Base-by-base conservation (phyloP, 768 basidiomycete genomes). In the Hypholoma fasciculare region DNA sequence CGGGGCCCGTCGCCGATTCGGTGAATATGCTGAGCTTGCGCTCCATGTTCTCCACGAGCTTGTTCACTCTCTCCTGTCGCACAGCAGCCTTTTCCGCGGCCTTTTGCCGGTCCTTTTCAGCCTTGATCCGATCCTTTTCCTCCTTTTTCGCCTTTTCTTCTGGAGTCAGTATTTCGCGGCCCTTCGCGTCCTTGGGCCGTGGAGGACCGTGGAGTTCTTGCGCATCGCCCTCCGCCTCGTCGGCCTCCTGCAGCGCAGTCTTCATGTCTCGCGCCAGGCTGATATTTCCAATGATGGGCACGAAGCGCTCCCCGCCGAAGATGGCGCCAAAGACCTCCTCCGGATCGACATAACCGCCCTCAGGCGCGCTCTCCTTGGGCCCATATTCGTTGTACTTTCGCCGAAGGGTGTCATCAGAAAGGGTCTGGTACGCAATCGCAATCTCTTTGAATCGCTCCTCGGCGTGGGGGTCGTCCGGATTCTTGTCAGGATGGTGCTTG, bases 301-400 rank as follows among this genome's bases (percentile, higher is more conserved):
- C 74, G 72, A 96, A 96, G 30, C 87, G 76, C 52, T 94, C 92
- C 2, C 94, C 94, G 44, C 94, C 94, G 62, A 96, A 96, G 59
- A 96, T 90, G 11, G 88, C 88, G 5, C 90, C 84, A 64, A 88
- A 88, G 12, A 88, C 84, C 63, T 88, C 88, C 62, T 92, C 90
- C 0, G 94, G 94, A 71, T 96, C 94, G 50, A 94, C 88, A 64
- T 85, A 93, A 2, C 92, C 93, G 30, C 92, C 92, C 57, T 94
- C 92, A 0, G 89, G 86, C 11, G 83, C 86, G 53, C 85, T 90
- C 75, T 89, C 92, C 73, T 89, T 91, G 0, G 89, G 78, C 1
- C 93, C 94, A 68, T 94, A 96, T 68, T 93, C 91, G 72, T 96
- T 95, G 75, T 96, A 96, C 68, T 94, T 93, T 62, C 82, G 81